Percentiles rank a stretch among this genome's conserved stretches.
phyloP scores from a whole-genome alignment of 148 eudicot genomes.

The Pouteria glomerata region DNA sequence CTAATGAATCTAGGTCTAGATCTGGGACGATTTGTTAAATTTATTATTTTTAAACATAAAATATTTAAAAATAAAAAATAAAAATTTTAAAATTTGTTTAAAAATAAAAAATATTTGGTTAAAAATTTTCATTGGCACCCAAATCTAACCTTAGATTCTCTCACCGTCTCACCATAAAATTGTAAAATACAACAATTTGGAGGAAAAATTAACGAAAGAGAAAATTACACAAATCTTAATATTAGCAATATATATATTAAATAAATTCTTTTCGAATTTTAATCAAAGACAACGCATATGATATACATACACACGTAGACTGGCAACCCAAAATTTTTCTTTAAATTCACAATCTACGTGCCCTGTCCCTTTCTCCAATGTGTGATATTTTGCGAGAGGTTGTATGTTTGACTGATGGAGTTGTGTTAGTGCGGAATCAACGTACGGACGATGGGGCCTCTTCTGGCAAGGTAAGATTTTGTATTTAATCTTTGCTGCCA shows the following conservation, averaged over 20 bases:
- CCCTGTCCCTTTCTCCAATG: background rate
- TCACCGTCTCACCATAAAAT: too few species aligned
- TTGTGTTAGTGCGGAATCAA: background rate
- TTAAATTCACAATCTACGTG: background rate
- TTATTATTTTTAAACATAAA: too few species aligned
- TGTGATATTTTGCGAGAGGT: background rate
- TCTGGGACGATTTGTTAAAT: too few species aligned
- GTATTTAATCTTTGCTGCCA: background rate
- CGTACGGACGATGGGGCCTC: background rate
- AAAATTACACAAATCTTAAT: background rate
- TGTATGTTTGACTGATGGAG: background rate
- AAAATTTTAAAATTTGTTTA: too few species aligned
- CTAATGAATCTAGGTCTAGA: too few species aligned
- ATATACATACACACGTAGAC: background rate
- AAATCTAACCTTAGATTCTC: too few species aligned
- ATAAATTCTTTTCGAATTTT: background rate
- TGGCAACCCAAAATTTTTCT: background rate
- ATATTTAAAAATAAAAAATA: too few species aligned
- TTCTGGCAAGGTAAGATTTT: conserved; percentile 28
- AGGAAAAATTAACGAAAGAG: background rate
- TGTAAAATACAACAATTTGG: too few species aligned
- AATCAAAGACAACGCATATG: background rate
- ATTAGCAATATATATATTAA: background rate
- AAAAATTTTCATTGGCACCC: too few species aligned
- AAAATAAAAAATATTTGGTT: too few species aligned